Base-by-base conservation (phyloP, 257 asterid genomes). In the Oldenlandia corymbosa region DNA sequence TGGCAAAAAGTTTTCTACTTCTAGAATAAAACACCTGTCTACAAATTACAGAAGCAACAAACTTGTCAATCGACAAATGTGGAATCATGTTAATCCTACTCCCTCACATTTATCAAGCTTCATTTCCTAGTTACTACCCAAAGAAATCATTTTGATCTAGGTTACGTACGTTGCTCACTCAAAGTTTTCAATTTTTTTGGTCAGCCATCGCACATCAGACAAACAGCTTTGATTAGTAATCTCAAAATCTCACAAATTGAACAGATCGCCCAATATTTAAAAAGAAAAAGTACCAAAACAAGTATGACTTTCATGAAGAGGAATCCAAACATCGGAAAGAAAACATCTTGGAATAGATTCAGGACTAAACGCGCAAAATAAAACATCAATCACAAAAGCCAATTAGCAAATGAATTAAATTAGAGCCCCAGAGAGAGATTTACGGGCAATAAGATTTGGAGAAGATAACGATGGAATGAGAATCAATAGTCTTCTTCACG, bases 381-480 rank as follows among this genome's bases (percentile, higher is more conserved):
- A 10, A 20, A 46, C 30, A 62, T 1, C n/a, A 50, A 17, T 50
- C 14, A 36, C 36, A 20, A 10, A 39, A 58, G 5, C 55, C 17
- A 36, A 60, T 11, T 13, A 21, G 10, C 12, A n/a, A 34, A 21
- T 12, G 6, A 3, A 18, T 46, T 0, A 4, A 10, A 41, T 3
- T 7, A 34, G 61, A 16, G 26, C 4, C 43, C 24, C 30, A 34
- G 27, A 32, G 43, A 28, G 32, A 52, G 14, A 24, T 79, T 36
- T 70, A 87, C 97, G 83, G 92, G 90, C 97, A 90, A 71, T 90
- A 90, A 47, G 97, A 90, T 80, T 90, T 90, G 81, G 97, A 90
- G 84, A 88, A 91, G 78, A 86, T 88, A 54, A 79, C 96, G 12
- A 86, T 81, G 56, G 85, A 58, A 52, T 87, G 92, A 62, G 97